Evolutionary conservation across 140 eudicot species (phyloP), one percentile per base, ranked within the genome.

Genomic region (Oenanthe javanica): DNA sequence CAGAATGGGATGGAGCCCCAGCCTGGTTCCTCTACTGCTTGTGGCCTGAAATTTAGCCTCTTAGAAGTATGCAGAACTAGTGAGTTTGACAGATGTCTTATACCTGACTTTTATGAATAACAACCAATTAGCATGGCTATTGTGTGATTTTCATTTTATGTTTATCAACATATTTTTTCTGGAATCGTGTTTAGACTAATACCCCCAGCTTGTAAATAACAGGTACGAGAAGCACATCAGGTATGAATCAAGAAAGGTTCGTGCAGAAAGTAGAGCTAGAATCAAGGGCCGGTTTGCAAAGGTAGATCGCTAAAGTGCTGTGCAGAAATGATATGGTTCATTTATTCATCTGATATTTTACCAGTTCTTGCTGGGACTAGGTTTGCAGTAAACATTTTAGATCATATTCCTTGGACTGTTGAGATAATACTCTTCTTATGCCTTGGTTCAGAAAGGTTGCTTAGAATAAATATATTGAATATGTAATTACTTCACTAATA

Each of bases 171-270:
- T 52, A 19, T 40, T 40, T n/a, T 25, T 42, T n/a, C 57, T 45
- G 52, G n/a, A 46, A 5, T 73, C 40, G n/a, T 19, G 77, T 73
- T 57, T 45, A 36, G 40, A 78, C 43, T 31, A 43, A 66, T 67
- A 0, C 2, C 15, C 43, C 72, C 42, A 31, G 45, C 31, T 27
- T 67, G 52, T 21, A 47, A 8, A 72, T 42, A 50, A 83, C 87
- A 94, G 98, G 91, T 94, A 90, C 63, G 97, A 94, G 19, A 94
- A 92, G 96, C 98, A 90, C 81, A 90, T 94, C 31, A 88, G 98
- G 84, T 94, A 94, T 38, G 98, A 92, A 80, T 92, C 98, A 38
- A 80, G 98, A 76, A 94, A 92, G 88, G 92, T 88, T 25, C 87
- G 96, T 21, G 98, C 98, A n/a, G 98, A 94, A 79, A 85, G 86